Evolutionary conservation across 257 asterid species (phyloP).

Genomic region (Solanum chilense): DNA sequence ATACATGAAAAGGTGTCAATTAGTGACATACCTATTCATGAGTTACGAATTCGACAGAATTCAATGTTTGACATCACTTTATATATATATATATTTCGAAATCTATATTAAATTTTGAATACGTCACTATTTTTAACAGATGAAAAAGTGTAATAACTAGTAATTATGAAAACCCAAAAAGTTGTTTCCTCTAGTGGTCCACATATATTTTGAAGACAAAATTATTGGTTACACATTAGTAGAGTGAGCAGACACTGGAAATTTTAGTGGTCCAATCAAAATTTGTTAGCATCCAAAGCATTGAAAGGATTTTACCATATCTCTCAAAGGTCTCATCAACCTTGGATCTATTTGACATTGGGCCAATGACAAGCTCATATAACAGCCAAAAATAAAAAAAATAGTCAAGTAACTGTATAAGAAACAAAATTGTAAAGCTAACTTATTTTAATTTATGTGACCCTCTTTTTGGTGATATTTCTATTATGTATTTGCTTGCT

Average conservation of each 20-base stretch:
- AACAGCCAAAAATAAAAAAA: background rate
- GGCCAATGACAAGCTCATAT: background rate
- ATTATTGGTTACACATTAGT: background rate
- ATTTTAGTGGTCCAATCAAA: background rate
- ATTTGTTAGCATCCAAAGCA: background rate
- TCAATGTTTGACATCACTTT: background rate
- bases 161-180: background rate
- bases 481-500: background rate
- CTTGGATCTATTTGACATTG: background rate
- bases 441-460: background rate
- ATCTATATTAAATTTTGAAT: background rate
- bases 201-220: background rate
- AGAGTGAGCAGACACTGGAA: background rate
- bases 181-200: background rate
- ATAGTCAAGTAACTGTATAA: background rate
- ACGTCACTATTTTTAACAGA: accelerated
- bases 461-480: background rate
- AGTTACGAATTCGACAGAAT: background rate
- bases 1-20: background rate
- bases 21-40: background rate
- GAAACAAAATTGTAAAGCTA: background rate
- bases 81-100: too few species aligned
- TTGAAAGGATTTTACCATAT: background rate
- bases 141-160: background rate
- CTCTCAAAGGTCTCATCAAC: background rate